phyloP scores from a whole-genome alignment of 1,284 basidiomycete species.

The Sphagnurus paluster region DNA sequence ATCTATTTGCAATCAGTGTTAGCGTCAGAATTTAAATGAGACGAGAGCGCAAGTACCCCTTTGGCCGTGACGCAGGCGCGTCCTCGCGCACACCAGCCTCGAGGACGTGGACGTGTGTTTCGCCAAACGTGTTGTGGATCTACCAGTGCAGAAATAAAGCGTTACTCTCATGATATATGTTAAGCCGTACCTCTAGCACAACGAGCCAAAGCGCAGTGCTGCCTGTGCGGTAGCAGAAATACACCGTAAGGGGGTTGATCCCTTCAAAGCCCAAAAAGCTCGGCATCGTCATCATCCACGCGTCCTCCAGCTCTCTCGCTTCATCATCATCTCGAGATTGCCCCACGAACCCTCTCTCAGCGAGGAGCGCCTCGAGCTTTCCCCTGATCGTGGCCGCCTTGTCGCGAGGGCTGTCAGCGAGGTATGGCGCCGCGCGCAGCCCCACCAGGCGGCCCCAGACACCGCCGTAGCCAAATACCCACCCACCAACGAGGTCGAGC shows the following conservation, averaged over 20 bases:
- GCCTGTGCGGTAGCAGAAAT: constrained; percentile 66
- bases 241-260: constrained; percentile 76
- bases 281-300: constrained; percentile 80
- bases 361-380: constrained; percentile 43
- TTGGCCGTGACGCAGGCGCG: constrained; percentile 16
- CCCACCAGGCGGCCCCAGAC: constrained; percentile 46
- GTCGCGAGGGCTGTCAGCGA: constrained; percentile 37
- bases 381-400: constrained; percentile 16
- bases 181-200: constrained; percentile 53
- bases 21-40: background rate
- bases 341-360: constrained; percentile 32
- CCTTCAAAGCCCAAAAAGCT: constrained; percentile 68
- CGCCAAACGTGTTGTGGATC: constrained; percentile 81
- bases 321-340: constrained; percentile 13
- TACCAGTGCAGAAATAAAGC: constrained; percentile 27
- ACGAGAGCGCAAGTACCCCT: constrained; percentile 35
- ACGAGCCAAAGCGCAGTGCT: constrained; percentile 44
- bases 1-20: constrained; percentile 32
- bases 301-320: constrained; percentile 39
- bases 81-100: constrained; percentile 49
- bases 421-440: constrained; percentile 48
- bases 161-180: background rate
- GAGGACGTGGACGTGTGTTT: constrained; percentile 65
- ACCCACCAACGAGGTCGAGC: constrained; percentile 52
- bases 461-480: constrained; percentile 53